Evolutionary conservation across 352 stramenopile genomes (phyloP).

Genomic region (Globisporangium nagaii): DNA sequence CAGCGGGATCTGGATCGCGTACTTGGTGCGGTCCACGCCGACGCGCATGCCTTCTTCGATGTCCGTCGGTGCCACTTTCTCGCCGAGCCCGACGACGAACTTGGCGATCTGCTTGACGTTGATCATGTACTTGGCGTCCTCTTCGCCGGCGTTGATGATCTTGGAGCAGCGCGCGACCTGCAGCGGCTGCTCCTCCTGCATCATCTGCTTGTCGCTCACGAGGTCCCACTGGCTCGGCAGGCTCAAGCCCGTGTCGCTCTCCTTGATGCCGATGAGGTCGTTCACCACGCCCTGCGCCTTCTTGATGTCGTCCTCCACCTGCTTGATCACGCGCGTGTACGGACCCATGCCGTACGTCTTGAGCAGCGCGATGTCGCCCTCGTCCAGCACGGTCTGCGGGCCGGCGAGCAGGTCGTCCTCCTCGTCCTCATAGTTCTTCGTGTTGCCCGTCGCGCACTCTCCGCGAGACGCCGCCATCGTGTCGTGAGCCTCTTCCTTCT

Average conservation of each 20-base stretch:
- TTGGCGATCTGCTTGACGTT: constrained; percentile 99
- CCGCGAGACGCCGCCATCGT: constrained; percentile 30
- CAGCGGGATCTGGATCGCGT: constrained; percentile 97
- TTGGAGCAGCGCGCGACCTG: constrained; percentile 96
- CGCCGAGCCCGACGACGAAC: constrained; percentile 97
- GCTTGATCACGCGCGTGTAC: constrained; percentile 96
- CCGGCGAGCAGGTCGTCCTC: constrained; percentile 81
- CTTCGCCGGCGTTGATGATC: constrained; percentile 91
- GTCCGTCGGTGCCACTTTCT: constrained; percentile 98
- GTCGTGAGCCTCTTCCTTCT: too few species aligned
- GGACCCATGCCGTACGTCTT: constrained; percentile 98
- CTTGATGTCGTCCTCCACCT: constrained; percentile 99
- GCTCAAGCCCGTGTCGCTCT: constrained; percentile 98
- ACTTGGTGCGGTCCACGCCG: constrained; percentile 96
- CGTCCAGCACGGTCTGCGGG: constrained; percentile 80
- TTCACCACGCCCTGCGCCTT: constrained; percentile 93
- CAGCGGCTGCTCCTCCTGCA: constrained; percentile 97
- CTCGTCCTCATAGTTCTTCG: constrained; percentile 94
- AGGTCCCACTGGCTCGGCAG: constrained; percentile 99
- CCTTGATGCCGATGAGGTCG: constrained; percentile 96
- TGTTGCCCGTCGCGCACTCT: constrained; percentile 96
- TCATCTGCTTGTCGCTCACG: constrained; percentile 99
- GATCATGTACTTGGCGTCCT: constrained; percentile 99
- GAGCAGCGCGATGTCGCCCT: constrained; percentile 97
- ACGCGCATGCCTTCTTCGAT: constrained; percentile 99